phyloP scores from a whole-genome alignment of 257 asterid species.

The Solanum virginianum region DNA sequence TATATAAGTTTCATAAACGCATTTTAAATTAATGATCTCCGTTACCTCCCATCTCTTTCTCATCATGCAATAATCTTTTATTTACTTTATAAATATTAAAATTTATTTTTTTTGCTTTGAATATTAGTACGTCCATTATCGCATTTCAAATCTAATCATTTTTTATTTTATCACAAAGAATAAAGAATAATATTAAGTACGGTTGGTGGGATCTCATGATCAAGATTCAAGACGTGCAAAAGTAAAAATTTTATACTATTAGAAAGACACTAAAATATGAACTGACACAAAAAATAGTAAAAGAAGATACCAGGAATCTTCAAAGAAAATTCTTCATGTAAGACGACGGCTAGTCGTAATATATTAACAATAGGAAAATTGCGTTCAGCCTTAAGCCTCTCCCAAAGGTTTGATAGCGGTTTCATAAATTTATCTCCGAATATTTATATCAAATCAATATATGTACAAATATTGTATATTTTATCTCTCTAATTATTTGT shows the following conservation, averaged over 20 bases:
- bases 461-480: background rate
- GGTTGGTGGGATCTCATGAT: background rate
- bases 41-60: too few species aligned
- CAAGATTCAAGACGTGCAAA: background rate
- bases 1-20: too few species aligned
- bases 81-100: background rate
- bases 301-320: background rate
- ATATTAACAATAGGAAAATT: background rate
- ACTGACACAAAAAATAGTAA: background rate
- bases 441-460: background rate
- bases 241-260: background rate
- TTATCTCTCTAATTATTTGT: background rate
- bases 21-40: too few species aligned
- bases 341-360: background rate
- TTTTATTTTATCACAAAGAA: background rate
- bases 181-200: background rate
- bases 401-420: background rate
- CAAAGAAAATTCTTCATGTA: background rate
- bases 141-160: background rate
- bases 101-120: background rate
- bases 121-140: background rate
- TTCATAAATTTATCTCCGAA: background rate
- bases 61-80: background rate
- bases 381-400: background rate
- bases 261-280: background rate